Conservation (phyloP, 148 eudicot species). For the Vaccinium darrowii region DNA sequence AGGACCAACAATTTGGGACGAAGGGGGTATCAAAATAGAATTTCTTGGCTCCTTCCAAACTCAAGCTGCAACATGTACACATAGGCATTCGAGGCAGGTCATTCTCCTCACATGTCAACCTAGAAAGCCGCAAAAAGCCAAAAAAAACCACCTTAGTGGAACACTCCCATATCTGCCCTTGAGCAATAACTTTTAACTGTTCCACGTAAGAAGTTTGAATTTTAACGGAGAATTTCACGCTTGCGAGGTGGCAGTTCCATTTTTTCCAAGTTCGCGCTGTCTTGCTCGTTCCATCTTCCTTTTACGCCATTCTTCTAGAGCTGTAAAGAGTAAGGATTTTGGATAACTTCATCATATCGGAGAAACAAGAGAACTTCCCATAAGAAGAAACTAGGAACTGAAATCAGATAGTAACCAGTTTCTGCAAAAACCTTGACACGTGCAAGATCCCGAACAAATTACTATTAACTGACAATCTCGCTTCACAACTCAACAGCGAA, state of each 20-base stretch:
- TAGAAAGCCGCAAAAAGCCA: no score
- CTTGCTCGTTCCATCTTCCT: slow-evolving; percentile 91
- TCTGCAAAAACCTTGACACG: not conserved
- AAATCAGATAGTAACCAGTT: not conserved
- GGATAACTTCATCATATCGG: not conserved
- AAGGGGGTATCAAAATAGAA: not conserved
- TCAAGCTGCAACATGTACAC: not conserved
- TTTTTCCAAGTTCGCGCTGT: slow-evolving; percentile 61
- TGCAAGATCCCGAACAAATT: not conserved
- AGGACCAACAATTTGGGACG: no score
- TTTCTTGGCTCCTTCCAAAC: not conserved
- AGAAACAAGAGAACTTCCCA: not conserved
- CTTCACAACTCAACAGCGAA: not conserved
- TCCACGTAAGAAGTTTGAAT: not conserved
- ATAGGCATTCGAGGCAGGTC: no score
- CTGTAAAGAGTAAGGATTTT: slow-evolving; percentile 27
- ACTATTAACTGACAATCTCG: not conserved
- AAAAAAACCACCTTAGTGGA: no score
- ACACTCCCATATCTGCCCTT: not conserved
- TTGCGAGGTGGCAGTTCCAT: slow-evolving; percentile 41
- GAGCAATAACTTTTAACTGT: not conserved
- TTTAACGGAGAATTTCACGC: not conserved
- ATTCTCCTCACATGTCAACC: no score
- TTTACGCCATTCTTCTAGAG: slow-evolving; percentile 91
- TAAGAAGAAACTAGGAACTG: not conserved